A percentile compares a stretch with the other conserved stretches of the same genome.
Evolutionary conservation across 2,329 filamentous ascomycete species (phyloP).

Genomic region (Pestalotiopsis sp.): DNA sequence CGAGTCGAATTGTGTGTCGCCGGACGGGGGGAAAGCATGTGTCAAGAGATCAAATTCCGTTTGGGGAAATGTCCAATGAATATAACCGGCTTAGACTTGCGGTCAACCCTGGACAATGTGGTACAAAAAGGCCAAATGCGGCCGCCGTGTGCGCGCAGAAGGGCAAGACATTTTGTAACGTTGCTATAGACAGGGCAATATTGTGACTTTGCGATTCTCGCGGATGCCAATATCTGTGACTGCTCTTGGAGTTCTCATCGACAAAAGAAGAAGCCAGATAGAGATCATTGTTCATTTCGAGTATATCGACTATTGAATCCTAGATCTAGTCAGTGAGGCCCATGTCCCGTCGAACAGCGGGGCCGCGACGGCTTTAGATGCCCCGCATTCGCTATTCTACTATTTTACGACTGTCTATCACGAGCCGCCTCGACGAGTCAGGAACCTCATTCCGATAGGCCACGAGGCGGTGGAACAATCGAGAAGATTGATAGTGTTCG

Average conservation of each 20-base stretch:
- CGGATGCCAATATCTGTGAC: background rate
- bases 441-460: too few species aligned
- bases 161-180: background rate
- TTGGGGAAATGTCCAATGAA: conserved; percentile 7
- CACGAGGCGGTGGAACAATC: too few species aligned
- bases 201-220: background rate
- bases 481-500: too few species aligned
- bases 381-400: too few species aligned
- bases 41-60: conserved; percentile 8
- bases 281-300: background rate
- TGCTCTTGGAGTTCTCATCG: background rate
- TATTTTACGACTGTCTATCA: too few species aligned
- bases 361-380: too few species aligned
- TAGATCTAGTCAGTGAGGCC: too few species aligned
- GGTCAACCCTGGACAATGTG: conserved; percentile 2
- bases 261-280: background rate
- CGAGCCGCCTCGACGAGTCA: too few species aligned
- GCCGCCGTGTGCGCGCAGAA: background rate
- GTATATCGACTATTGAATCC: too few species aligned
- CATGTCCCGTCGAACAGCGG: too few species aligned
- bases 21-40: background rate
- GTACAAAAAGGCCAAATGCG: background rate
- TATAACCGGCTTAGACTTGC: background rate
- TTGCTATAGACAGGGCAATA: conserved; percentile 1
- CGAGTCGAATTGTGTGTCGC: background rate